These are phyloP conservation scores for Westerdykella ornata DNA, from an alignment of 2,329 filamentous ascomycete genomes.

Conservation along the genomic window DNA sequence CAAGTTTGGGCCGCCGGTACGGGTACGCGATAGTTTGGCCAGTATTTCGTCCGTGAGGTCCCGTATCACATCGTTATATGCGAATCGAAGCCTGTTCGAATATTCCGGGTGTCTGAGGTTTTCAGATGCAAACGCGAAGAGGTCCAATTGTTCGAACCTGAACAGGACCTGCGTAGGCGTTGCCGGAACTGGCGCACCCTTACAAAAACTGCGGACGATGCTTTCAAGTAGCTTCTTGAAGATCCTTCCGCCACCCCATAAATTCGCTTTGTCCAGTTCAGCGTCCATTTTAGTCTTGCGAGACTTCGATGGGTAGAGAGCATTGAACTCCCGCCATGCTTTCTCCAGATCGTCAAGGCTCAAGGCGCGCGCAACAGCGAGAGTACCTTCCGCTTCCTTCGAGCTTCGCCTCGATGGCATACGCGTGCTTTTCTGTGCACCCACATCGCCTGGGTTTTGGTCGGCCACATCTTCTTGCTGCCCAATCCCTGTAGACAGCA, in stretches of 20 bases:
- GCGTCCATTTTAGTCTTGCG: slow-evolving; percentile 24
- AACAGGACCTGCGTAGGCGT: slow-evolving; percentile 24
- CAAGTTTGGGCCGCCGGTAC: slow-evolving; percentile 5
- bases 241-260: slow-evolving; percentile 14
- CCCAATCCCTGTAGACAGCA: no score
- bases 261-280: slow-evolving; percentile 12
- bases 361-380: slow-evolving; percentile 1
- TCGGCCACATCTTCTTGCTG: no score
- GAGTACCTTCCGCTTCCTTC: no score
- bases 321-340: slow-evolving; percentile 26
- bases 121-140: not conserved
- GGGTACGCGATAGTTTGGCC: slow-evolving; percentile 7
- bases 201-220: slow-evolving; percentile 15
- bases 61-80: slow-evolving; percentile 8
- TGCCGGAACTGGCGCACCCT: slow-evolving; percentile 3
- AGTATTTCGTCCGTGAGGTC: slow-evolving; percentile 22
- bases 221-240: slow-evolving; percentile 18
- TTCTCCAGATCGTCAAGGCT: slow-evolving; percentile 5
- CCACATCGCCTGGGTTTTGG: no score
- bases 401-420: no score
- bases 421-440: no score
- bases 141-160: slow-evolving; percentile 24
- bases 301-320: slow-evolving; percentile 23
- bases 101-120: not conserved
- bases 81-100: not conserved